Conservation (phyloP, 176 grass and related monocot genomes). For the Oryza officinalis region DNA sequence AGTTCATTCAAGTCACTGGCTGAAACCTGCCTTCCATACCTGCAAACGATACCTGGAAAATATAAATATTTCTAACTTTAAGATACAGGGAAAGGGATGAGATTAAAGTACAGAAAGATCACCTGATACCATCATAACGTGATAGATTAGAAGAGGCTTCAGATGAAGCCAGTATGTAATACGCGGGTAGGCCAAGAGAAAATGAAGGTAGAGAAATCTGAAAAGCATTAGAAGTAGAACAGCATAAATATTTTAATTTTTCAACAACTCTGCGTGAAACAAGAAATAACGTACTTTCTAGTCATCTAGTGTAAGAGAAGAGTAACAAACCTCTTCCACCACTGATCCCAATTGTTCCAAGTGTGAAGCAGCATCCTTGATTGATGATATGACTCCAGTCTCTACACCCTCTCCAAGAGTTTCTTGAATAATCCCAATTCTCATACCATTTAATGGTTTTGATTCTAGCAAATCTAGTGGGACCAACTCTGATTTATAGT, state of each 20-base stretch:
- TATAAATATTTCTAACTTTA: background rate
- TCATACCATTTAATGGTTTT: constrained; percentile 82
- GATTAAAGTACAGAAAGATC: constrained; percentile 17
- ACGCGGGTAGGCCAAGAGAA: constrained; percentile 90
- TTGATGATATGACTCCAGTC: constrained; percentile 64
- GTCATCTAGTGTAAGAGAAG: constrained; percentile 24
- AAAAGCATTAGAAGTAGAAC: constrained; percentile 17
- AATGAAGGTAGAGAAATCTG: constrained; percentile 93
- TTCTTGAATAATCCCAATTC: constrained; percentile 82
- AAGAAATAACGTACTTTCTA: background rate
- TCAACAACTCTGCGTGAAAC: constrained; percentile 31
- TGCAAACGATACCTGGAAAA: constrained; percentile 41
- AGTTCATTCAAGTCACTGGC: constrained; percentile 73
- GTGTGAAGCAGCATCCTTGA: constrained; percentile 72
- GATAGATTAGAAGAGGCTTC: constrained; percentile 98
- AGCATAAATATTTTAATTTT: background rate
- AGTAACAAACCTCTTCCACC: constrained; percentile 70
- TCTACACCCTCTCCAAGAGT: constrained; percentile 88
- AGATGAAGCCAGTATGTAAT: constrained; percentile 89
- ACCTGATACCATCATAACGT: constrained; percentile 98
- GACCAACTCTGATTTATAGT: constrained; percentile 69
- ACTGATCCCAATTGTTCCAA: constrained; percentile 79
- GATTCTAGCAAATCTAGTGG: constrained; percentile 65
- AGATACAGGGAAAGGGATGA: background rate
- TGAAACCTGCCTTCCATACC: constrained; percentile 69